These are phyloP conservation scores for Amanita phalloides DNA, from an alignment of 768 basidiomycete genomes.

Conservation along the genomic window DNA sequence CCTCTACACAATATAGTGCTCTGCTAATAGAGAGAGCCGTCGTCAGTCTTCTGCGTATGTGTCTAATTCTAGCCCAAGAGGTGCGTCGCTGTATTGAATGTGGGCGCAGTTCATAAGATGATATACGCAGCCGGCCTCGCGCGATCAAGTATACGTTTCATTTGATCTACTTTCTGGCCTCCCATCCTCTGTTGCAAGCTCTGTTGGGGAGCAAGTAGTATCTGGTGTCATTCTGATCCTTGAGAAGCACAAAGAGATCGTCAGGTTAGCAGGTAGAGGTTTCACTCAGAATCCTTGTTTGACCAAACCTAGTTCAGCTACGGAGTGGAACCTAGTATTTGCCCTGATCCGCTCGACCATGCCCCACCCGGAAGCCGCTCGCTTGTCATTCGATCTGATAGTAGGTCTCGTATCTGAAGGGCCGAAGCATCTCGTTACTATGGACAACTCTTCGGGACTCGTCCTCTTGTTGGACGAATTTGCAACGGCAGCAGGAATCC, in stretches of 20 bases:
- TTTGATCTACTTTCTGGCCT: constrained; percentile 83
- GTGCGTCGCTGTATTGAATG: constrained; percentile 26
- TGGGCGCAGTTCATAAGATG: constrained; percentile 1
- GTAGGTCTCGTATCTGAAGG: constrained; percentile 51
- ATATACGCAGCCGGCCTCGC: constrained; percentile 51
- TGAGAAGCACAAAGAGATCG: constrained; percentile 63
- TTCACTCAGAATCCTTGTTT: constrained; percentile 2
- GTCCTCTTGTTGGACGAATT: constrained; percentile 81
- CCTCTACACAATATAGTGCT: constrained; percentile 75
- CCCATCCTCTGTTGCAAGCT: constrained; percentile 62
- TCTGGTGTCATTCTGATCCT: constrained; percentile 74
- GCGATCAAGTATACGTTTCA: constrained; percentile 92
- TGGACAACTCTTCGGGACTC: constrained; percentile 75
- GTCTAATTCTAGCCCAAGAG: constrained; percentile 69
- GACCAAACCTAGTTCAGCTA: constrained; percentile 52
- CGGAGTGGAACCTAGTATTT: constrained; percentile 93
- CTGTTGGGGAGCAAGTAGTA: constrained; percentile 87
- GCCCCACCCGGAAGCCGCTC: constrained; percentile 78
- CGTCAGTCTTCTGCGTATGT: constrained; percentile 79
- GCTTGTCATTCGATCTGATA: constrained; percentile 76
- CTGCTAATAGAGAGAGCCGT: constrained; percentile 92
- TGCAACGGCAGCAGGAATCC: constrained; percentile 56
- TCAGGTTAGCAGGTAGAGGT: constrained; percentile 33
- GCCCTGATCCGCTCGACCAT: constrained; percentile 81
- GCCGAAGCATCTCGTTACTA: constrained; percentile 46